Percentiles rank a stretch among this genome's conserved stretches.
These are phyloP conservation scores for Neurospora crassa DNA, from an alignment of 2,329 filamentous ascomycete genomes.

Conservation along the genomic window DNA sequence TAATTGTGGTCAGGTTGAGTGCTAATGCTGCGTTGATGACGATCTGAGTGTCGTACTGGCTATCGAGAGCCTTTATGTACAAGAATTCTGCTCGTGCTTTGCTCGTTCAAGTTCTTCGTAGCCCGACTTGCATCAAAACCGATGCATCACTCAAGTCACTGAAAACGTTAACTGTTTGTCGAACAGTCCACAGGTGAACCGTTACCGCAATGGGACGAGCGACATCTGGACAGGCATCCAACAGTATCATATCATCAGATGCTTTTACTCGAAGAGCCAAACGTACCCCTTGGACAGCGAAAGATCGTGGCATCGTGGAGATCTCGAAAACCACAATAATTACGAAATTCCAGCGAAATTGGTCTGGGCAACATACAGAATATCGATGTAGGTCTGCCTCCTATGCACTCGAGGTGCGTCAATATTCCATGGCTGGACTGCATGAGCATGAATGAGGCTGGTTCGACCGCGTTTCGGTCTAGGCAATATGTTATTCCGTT, in stretches of 20 bases:
- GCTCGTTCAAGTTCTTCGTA: not conserved
- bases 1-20: not conserved
- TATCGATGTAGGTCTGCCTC: not conserved
- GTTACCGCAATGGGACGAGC: not conserved
- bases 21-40: not conserved
- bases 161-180: not conserved
- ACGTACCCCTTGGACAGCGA: not conserved
- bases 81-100: not conserved
- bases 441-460: not conserved
- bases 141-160: not conserved
- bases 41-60: not conserved
- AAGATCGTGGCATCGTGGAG: not conserved
- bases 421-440: not conserved
- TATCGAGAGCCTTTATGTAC: not conserved
- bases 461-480: not conserved
- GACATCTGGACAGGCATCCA: not conserved
- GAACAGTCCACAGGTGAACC: not conserved
- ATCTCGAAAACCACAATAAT: not conserved
- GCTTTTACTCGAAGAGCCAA: not conserved
- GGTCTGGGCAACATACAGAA: not conserved
- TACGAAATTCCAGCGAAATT: not conserved
- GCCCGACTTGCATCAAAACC: not conserved
- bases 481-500: not conserved
- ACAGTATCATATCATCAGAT: not conserved
- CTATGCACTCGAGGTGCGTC: not conserved